Conservation (phyloP, 2,329 filamentous ascomycete species). For the Aureobasidium sp. region DNA sequence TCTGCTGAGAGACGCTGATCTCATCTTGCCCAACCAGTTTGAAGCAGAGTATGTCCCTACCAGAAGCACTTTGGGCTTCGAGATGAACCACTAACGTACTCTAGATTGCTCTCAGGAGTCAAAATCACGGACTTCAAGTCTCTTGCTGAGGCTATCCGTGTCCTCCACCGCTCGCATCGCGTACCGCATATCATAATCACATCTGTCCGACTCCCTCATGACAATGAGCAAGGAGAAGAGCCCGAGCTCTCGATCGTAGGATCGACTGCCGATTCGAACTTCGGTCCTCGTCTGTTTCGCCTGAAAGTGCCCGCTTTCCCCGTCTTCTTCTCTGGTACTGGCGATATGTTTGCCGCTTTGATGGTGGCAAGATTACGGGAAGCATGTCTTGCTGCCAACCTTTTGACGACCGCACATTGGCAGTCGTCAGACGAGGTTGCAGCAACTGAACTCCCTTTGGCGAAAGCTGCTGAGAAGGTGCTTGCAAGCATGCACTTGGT, state of each 20-base stretch:
- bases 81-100: not conserved
- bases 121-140: slow-evolving; percentile 70
- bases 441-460: slow-evolving; percentile 69
- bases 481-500: slow-evolving; percentile 89
- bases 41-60: slow-evolving; percentile 73
- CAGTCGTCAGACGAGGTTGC: slow-evolving; percentile 64
- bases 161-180: slow-evolving; percentile 59
- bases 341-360: slow-evolving; percentile 96
- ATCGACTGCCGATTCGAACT: slow-evolving; percentile 59
- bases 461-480: slow-evolving; percentile 76
- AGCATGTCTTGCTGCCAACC: slow-evolving; percentile 52
- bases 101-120: slow-evolving; percentile 73
- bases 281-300: slow-evolving; percentile 74
- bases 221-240: not conserved
- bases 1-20: slow-evolving; percentile 71
- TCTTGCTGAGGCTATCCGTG: slow-evolving; percentile 66
- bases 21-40: slow-evolving; percentile 95
- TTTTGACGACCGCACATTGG: slow-evolving; percentile 61
- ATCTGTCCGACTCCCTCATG: slow-evolving; percentile 61
- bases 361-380: slow-evolving; percentile 83
- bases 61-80: slow-evolving; percentile 5
- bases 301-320: slow-evolving; percentile 82
- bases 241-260: slow-evolving; percentile 56
- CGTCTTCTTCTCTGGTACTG: slow-evolving; percentile 92
- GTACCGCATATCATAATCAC: slow-evolving; percentile 91